A percentile compares a stretch with the other conserved stretches of the same genome.
phyloP scores from a whole-genome alignment of 345 rosid species.

The Stellera chamaejasme region DNA sequence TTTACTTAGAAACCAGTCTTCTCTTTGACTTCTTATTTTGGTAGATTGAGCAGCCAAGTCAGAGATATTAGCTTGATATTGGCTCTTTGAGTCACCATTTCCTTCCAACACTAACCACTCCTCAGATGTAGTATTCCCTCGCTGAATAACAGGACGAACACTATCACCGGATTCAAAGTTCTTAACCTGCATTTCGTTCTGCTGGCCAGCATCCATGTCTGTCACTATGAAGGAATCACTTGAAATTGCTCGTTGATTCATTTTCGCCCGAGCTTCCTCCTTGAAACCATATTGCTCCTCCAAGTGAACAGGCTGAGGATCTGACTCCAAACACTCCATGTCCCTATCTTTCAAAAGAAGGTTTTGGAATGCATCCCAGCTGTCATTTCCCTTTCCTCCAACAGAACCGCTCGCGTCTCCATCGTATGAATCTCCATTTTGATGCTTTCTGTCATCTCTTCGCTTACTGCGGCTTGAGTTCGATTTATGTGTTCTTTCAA shows the following conservation, averaged over 20 bases:
- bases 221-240: slow-evolving; percentile 53
- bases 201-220: slow-evolving; percentile 30
- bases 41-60: slow-evolving; percentile 37
- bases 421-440: slow-evolving; percentile 13
- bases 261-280: slow-evolving; percentile 34
- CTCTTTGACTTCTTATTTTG: slow-evolving; percentile 40
- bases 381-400: slow-evolving; percentile 38
- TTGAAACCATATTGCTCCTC: slow-evolving; percentile 26
- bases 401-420: slow-evolving; percentile 26
- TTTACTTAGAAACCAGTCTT: slow-evolving; percentile 61
- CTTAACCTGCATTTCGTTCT: slow-evolving; percentile 23
- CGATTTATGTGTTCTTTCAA: slow-evolving; percentile 58
- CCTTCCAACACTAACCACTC: slow-evolving; percentile 44
- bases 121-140: slow-evolving; percentile 36
- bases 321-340: slow-evolving; percentile 26
- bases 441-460: slow-evolving; percentile 28
- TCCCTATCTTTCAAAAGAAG: slow-evolving; percentile 64
- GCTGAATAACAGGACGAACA: slow-evolving; percentile 26
- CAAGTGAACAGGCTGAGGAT: slow-evolving; percentile 17
- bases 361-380: slow-evolving; percentile 85
- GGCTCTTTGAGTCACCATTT: slow-evolving; percentile 24
- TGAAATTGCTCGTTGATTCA: slow-evolving; percentile 31
- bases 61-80: slow-evolving; percentile 21
- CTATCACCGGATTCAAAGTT: slow-evolving; percentile 39
- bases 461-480: slow-evolving; percentile 44